These are phyloP conservation scores for Verticillium dahliae DNA, from an alignment of 2,329 filamentous ascomycete species.

Conservation along the genomic window DNA sequence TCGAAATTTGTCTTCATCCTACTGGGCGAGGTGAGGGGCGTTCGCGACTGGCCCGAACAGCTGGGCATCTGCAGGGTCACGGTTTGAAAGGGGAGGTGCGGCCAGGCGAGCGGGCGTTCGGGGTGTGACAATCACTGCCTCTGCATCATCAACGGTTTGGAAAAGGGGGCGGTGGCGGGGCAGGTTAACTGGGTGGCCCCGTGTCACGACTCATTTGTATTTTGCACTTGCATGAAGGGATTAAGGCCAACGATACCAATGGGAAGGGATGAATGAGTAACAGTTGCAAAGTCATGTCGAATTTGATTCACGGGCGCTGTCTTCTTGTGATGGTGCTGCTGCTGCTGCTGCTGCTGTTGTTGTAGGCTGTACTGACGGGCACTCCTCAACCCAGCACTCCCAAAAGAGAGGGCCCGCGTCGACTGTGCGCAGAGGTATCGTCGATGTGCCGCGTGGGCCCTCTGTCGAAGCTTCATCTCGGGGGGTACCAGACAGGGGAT, in stretches of 20 bases:
- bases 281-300: background rate
- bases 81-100: background rate
- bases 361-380: conserved; percentile 25
- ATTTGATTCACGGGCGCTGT: background rate
- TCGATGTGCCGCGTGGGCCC: conserved; percentile 25
- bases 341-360: background rate
- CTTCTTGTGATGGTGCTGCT: background rate
- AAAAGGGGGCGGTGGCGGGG: background rate
- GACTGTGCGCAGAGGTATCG: conserved; percentile 45
- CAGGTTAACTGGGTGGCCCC: background rate
- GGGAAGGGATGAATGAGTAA: background rate
- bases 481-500: no score
- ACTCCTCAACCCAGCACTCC: conserved; percentile 60
- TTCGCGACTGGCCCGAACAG: background rate
- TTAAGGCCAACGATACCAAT: background rate
- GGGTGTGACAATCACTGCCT: background rate
- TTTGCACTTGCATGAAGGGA: background rate
- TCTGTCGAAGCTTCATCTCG: no score
- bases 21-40: background rate
- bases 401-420: conserved; percentile 55
- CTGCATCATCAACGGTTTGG: background rate
- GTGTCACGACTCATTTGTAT: background rate
- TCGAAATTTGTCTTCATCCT: background rate
- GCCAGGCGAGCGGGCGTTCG: background rate
- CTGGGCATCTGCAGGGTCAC: background rate